Percentiles rank a stretch among this genome's conserved stretches.
Evolutionary conservation across 1,284 basidiomycete species (phyloP).

Genomic region (Violaceomyces palustris): DNA sequence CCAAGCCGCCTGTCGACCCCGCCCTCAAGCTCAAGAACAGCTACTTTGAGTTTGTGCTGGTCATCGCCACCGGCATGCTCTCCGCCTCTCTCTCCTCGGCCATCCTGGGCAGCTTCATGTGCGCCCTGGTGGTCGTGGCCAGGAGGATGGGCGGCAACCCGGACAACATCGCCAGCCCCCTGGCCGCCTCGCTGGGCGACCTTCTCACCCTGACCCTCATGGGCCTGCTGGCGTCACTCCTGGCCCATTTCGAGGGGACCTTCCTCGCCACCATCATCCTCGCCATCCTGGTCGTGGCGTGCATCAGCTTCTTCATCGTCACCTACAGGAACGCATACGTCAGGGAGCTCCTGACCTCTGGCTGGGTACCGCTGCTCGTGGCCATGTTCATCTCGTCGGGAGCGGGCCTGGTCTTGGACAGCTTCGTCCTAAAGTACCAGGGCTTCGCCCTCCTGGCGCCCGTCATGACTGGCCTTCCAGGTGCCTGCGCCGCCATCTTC

Average conservation of each 20-base stretch:
- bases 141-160: constrained; percentile 74
- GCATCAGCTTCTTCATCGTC: constrained; percentile 60
- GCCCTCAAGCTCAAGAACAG: constrained; percentile 48
- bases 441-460: constrained; percentile 84
- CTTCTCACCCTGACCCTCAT: constrained; percentile 66
- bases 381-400: constrained; percentile 89
- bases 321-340: constrained; percentile 64
- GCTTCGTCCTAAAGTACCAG: constrained; percentile 76
- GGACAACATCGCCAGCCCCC: constrained; percentile 90
- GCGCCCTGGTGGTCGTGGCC: constrained; percentile 73
- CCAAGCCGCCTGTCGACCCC: constrained; percentile 46
- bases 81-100: constrained; percentile 75
- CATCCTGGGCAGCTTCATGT: constrained; percentile 88
- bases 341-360: constrained; percentile 68
- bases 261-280: constrained; percentile 59
- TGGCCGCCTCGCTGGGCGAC: constrained; percentile 88
- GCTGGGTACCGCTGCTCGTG: constrained; percentile 82
- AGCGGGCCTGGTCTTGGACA: constrained; percentile 84
- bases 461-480: constrained; percentile 68
- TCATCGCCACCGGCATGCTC: constrained; percentile 82
- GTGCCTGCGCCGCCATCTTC: constrained; percentile 83
- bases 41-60: constrained; percentile 66
- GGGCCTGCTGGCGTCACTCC: constrained; percentile 47
- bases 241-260: constrained; percentile 52
- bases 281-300: constrained; percentile 61